phyloP scores from a whole-genome alignment of 2,329 filamentous ascomycete genomes.

The Pezicula neosporulosa region DNA sequence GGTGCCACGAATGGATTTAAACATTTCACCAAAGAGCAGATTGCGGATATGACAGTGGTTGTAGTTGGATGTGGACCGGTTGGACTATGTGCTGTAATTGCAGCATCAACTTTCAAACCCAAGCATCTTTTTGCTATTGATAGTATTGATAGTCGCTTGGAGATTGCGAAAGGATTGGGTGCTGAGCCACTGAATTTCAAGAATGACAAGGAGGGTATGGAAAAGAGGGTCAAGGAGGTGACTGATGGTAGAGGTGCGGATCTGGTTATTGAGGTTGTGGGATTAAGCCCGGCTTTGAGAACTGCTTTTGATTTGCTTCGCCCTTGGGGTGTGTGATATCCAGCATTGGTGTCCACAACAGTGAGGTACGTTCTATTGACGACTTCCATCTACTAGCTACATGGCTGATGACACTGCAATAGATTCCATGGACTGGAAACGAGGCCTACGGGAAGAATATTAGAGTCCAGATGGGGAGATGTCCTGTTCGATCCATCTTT shows the following conservation, averaged over 20 bases:
- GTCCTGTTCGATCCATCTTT: constrained; percentile 70
- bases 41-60: constrained; percentile 66
- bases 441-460: constrained; percentile 71
- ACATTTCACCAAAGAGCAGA: constrained; percentile 50
- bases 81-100: constrained; percentile 76
- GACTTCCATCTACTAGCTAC: not conserved
- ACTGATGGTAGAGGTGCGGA: constrained; percentile 82
- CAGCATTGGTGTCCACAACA: constrained; percentile 72
- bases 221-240: constrained; percentile 64
- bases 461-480: constrained; percentile 71
- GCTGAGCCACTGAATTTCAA: constrained; percentile 80
- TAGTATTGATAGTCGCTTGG: constrained; percentile 68
- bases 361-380: constrained; percentile 46
- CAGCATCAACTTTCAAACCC: constrained; percentile 68
- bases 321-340: constrained; percentile 70
- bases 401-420: constrained; percentile 3
- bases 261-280: constrained; percentile 77
- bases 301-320: constrained; percentile 70
- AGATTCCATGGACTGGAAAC: constrained; percentile 64
- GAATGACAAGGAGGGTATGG: constrained; percentile 59
- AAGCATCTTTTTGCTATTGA: constrained; percentile 77
- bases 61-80: constrained; percentile 81
- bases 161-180: constrained; percentile 67
- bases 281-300: constrained; percentile 63
- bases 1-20: constrained; percentile 75